Evolutionary conservation across 495 filamentous ascomycete species (phyloP).

Genomic region (Hyaloscypha hepaticicola): DNA sequence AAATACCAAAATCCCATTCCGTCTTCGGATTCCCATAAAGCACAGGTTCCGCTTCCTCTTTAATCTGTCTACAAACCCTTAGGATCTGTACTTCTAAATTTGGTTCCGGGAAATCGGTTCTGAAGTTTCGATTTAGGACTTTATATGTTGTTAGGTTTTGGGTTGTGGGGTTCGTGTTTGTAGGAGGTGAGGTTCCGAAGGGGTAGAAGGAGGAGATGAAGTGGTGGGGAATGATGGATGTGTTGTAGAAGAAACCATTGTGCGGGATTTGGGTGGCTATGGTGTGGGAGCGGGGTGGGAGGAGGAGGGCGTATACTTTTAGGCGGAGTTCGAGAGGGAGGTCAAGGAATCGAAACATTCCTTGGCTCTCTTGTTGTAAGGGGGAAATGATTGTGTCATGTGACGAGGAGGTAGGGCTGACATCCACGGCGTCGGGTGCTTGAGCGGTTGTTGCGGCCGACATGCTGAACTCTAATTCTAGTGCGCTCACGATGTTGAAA

Average conservation of each 20-base stretch:
- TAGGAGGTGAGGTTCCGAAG: constrained; percentile 5
- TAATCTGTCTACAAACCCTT: constrained; percentile 40
- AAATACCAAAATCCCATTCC: constrained; percentile 49
- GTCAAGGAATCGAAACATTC: constrained; percentile 25
- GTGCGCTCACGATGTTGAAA: no score
- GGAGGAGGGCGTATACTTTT: constrained; percentile 30
- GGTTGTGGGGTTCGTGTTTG: not conserved
- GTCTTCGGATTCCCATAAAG: constrained; percentile 47
- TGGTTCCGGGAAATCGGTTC: constrained; percentile 1
- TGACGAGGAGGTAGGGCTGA: not conserved
- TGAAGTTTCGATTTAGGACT: constrained; percentile 19
- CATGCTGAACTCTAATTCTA: no score
- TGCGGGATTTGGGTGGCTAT: constrained; percentile 27
- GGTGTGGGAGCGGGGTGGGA: constrained; percentile 28
- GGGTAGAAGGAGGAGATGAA: constrained; percentile 24
- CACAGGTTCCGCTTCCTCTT: constrained; percentile 45
- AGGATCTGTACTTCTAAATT: constrained; percentile 44
- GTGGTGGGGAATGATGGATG: constrained; percentile 10
- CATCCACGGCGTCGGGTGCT: not conserved
- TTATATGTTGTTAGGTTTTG: constrained; percentile 26
- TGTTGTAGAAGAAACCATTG: constrained; percentile 26
- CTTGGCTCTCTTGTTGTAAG: not conserved
- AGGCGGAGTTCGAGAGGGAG: constrained; percentile 33
- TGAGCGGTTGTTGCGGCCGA: no score
- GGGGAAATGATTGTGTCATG: not conserved